Base-by-base conservation (phyloP, 768 basidiomycete genomes). In the Lactarius evosmus region DNA sequence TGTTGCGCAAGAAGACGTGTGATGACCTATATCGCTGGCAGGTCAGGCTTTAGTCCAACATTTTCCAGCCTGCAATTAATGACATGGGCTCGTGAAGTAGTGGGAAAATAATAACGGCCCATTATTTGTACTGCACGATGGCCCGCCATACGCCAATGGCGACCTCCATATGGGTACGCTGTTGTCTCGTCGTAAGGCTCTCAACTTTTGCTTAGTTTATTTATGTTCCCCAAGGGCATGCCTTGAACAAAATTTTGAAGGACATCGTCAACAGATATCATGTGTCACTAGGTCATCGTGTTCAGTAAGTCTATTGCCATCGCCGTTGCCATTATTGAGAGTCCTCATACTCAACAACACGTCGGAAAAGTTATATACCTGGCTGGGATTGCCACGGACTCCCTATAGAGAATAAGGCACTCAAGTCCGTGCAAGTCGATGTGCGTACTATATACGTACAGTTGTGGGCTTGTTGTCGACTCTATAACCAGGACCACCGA, bases 321-420 rank as follows among this genome's bases (percentile, higher is more conserved):
- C 38, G 36, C 55, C 4, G 54, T 66, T 32, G 11, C 14, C 2
- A 25, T 27, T 25, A 25, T 61, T 51, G 16, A 19, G 19, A 55
- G 46, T 33, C 44, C 50, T 51, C 49, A 33, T 12, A 33, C 16
- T 46, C 7, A 61, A 67, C 12, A 61, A 67, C 60, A 56, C 29
- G 58, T 34, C 25, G n/a, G 30, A 2, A 56, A 62, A 98, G 96
- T 70, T 98, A 95, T 75, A 75, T 91, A 16, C 95, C 96, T 38
- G 96, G 96, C 11, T 99, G 94, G 93, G 96, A 99, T 71, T 98
- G 96, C 70, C 96, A 99, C 73, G 96, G 96, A 7, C 84, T 98
- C 14, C 96, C 96, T 0, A 98, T 98, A 65, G 96, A 98, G 74
- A 93, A 93, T 68, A 98, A 97, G 71, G 91, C 95, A 0, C 77